Evolutionary conservation across 768 basidiomycete species (phyloP).

Genomic region (Dentipellis fragilis): DNA sequence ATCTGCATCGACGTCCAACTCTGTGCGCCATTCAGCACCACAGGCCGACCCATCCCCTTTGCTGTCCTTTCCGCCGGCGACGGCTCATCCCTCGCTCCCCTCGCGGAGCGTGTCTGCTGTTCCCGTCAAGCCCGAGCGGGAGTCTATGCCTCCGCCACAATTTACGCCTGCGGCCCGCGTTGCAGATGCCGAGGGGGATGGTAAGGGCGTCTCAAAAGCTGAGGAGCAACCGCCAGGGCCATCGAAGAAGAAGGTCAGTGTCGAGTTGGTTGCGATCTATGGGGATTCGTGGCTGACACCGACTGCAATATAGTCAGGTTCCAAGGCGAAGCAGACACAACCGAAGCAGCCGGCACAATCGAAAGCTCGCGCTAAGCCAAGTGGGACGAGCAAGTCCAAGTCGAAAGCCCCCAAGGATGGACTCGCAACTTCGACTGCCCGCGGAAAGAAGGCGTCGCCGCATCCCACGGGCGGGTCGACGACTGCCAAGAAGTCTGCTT

Average conservation of each 20-base stretch:
- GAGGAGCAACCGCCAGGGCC: constrained; percentile 12
- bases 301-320: not conserved
- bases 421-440: constrained; percentile 9
- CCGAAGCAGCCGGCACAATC: constrained; percentile 17
- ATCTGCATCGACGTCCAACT: not conserved
- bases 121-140: not conserved
- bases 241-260: constrained; percentile 17
- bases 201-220: constrained; percentile 3
- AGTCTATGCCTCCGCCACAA: not conserved
- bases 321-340: constrained; percentile 6
- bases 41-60: not conserved
- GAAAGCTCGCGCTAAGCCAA: constrained; percentile 24
- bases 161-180: constrained; percentile 1
- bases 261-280: not conserved
- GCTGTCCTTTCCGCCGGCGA: not conserved
- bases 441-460: constrained; percentile 19
- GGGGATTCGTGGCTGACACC: not conserved
- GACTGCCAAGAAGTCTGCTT: constrained; percentile 20
- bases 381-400: constrained; percentile 16
- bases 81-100: not conserved
- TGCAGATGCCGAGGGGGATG: not conserved
- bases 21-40: not conserved
- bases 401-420: constrained; percentile 18
- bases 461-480: constrained; percentile 14
- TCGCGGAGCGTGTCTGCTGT: not conserved